phyloP scores from a whole-genome alignment of 306 rosid genomes.

The Trifolium repens region DNA sequence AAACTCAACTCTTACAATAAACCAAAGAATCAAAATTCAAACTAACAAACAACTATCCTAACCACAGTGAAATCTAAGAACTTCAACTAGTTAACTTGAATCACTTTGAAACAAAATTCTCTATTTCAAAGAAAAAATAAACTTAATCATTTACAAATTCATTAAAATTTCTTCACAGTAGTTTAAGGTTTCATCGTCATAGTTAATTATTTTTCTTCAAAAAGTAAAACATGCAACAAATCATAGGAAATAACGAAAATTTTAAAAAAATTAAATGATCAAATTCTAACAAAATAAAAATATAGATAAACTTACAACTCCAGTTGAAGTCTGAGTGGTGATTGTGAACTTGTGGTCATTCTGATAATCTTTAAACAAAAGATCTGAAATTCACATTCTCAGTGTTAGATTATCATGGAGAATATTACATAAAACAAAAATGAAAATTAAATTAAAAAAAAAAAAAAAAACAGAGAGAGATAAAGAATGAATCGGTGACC shows the following conservation, averaged over 20 bases:
- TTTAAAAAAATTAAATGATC: neutral
- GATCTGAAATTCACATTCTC: constrained; percentile 53
- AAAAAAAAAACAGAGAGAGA: neutral
- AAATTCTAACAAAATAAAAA: neutral
- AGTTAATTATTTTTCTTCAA: too few relatives aligned
- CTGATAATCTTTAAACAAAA: constrained; percentile 91
- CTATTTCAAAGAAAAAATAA: too few relatives aligned
- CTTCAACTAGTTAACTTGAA: constrained; percentile 4
- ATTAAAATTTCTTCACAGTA: neutral
- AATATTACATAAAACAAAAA: neutral
- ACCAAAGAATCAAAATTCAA: constrained; percentile 13
- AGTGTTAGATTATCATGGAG: neutral
- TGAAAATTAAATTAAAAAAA: neutral
- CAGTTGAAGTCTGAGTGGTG: constrained; percentile 71
- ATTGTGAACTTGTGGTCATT: constrained; percentile 90
- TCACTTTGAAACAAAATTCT: neutral
- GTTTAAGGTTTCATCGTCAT: neutral
- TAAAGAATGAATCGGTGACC: constrained; percentile 47
- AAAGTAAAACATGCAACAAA: constrained; percentile 14
- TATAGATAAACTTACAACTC: constrained; percentile 62
- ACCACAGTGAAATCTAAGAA: neutral
- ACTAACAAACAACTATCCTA: neutral
- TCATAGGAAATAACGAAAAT: neutral
- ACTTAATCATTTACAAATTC: neutral
- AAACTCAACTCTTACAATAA: neutral